Evolutionary conservation across 495 filamentous ascomycete species (phyloP), one percentile per base, ranked within the genome.

Genomic region (Penicillium waksmanii): DNA sequence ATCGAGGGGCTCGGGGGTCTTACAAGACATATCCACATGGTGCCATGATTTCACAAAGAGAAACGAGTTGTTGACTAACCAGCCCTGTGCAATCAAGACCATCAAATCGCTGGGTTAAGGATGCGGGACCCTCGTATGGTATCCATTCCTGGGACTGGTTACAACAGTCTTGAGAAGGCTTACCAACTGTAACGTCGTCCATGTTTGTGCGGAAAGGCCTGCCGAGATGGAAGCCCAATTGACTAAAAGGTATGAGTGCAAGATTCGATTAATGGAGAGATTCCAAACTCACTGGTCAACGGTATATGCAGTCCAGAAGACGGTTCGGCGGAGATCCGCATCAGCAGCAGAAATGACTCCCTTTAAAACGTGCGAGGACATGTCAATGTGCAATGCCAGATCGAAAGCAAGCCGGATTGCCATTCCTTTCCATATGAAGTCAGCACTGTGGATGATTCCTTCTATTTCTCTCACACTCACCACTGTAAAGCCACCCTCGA

Each of bases 401-500:
- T 77, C 70, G 27, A 71, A 64, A 10, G 71, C 53, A 17, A 78
- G 64, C 27, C 75, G 66, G 51, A 75, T 66, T 2, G 75, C 69
- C 75, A 78, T 78, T 51, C 74, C 74, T 72, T 3, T 0, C 8
- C 36, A 10, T 17, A 10, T 17, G 13, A 18, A 48, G 43, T 19
- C 4, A 44, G 44, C 19, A 36, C 27, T 1, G 6, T 31, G 27
- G 3, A 31, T 31, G 27, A 0, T 7, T 31, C 6, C 8, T 1
- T 2, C 27, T 4, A 31, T 9, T 31, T 8, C 1, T 31, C 8
- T 31, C 18, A 11, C 1, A 51, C 58, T 58, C 67, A 71, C 75
- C 75, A 51, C 68, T 71, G 51, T 75, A 75, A 5, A 78, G 57
- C 75, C 73, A 76, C 3, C 73, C 75, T 38, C 74, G 60, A 19